A percentile compares a stretch with the other conserved stretches of the same genome.
phyloP scores from a whole-genome alignment of 805 yeast species.

The Jamesozyma gamospora region DNA sequence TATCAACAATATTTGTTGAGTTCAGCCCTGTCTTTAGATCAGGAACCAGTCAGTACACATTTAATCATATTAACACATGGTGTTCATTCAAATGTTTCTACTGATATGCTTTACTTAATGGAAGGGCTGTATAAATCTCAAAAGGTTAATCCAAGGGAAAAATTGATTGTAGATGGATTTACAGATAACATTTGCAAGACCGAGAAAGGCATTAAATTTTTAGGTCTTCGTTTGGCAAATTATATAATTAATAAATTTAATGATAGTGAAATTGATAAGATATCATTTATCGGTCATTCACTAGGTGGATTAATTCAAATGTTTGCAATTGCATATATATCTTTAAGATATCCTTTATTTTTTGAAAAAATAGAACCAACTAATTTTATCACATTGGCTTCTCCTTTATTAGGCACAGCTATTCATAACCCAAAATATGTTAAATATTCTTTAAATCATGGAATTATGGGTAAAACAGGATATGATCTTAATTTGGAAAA shows the following conservation, averaged over 20 bases:
- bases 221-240: slow-evolving; percentile 64
- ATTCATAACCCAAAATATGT: slow-evolving; percentile 70
- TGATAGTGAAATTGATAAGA: slow-evolving; percentile 35
- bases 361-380: slow-evolving; percentile 49
- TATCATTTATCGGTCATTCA: slow-evolving; percentile 73
- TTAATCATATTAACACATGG: slow-evolving; percentile 70
- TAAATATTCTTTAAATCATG: slow-evolving; percentile 56
- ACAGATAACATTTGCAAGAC: slow-evolving; percentile 67
- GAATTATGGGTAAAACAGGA: slow-evolving; percentile 72
- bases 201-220: slow-evolving; percentile 64
- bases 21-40: too few relatives aligned
- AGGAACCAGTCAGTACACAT: too few relatives aligned
- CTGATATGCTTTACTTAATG: slow-evolving; percentile 65
- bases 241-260: slow-evolving; percentile 41
- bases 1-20: too few relatives aligned
- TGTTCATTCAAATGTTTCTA: slow-evolving; percentile 61
- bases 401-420: slow-evolving; percentile 66
- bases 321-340: slow-evolving; percentile 64
- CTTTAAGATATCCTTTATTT: slow-evolving; percentile 57
- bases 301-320: slow-evolving; percentile 72
- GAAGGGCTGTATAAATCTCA: slow-evolving; percentile 44
- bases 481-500: slow-evolving; percentile 56
- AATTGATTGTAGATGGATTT: slow-evolving; percentile 55
- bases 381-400: slow-evolving; percentile 62
- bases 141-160: slow-evolving; percentile 26